Evolutionary conservation across 768 basidiomycete species (phyloP).

Genomic region (Mycena chlorophos): DNA sequence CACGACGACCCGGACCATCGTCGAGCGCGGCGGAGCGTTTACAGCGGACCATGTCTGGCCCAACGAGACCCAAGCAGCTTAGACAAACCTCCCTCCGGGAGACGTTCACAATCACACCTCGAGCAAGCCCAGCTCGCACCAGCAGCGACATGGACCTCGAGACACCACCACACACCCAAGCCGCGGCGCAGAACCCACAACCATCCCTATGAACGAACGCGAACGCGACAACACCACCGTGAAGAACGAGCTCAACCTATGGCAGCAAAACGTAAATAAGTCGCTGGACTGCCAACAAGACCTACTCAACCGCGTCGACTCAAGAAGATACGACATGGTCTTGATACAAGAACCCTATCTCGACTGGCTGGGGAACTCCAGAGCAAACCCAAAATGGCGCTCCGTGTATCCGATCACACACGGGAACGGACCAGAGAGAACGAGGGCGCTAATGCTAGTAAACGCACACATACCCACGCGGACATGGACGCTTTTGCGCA

Average conservation of each 20-base stretch:
- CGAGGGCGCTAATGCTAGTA: constrained; percentile 8
- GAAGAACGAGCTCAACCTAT: constrained; percentile 12
- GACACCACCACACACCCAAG: too few relatives aligned
- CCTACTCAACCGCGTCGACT: constrained; percentile 8
- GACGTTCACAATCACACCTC: background rate
- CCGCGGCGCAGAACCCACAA: background rate
- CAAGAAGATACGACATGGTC: constrained; percentile 23
- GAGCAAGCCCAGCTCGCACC: too few relatives aligned
- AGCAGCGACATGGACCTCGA: too few relatives aligned
- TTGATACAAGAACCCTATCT: constrained; percentile 35
- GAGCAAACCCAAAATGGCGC: constrained; percentile 14
- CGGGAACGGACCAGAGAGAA: background rate
- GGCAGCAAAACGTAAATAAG: constrained; percentile 32
- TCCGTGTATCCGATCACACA: constrained; percentile 30
- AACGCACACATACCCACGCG: background rate
- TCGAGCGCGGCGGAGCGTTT: background rate
- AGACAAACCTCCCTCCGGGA: background rate
- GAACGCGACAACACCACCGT: background rate
- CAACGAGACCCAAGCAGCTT: background rate
- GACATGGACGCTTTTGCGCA: constrained; percentile 1
- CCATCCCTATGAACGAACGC: background rate
- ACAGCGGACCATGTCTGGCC: background rate
- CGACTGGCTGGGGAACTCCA: constrained; percentile 18
- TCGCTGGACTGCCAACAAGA: constrained; percentile 18
- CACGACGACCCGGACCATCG: background rate